phyloP scores from a whole-genome alignment of 345 rosid genomes.

The Cardamine occulta region DNA sequence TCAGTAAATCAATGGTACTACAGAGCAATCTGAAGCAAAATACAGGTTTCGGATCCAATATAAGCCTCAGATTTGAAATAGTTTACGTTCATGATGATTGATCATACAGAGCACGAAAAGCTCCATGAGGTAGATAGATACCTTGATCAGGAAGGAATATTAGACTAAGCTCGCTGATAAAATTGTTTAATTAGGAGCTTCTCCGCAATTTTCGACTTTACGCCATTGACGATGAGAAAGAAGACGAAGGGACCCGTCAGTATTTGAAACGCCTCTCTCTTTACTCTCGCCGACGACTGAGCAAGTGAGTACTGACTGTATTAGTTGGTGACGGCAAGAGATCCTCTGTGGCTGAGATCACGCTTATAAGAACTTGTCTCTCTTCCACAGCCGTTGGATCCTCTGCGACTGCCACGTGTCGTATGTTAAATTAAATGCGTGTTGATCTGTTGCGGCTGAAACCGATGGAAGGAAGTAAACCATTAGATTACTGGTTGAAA shows the following conservation, averaged over 20 bases:
- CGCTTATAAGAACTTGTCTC: background rate
- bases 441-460: conserved; percentile 23
- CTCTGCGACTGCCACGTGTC: conserved; percentile 2
- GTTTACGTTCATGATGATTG: background rate
- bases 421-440: background rate
- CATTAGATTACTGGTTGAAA: conserved; percentile 32
- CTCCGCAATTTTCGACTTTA: conserved; percentile 18
- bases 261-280: conserved; percentile 21
- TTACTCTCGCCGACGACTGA: conserved; percentile 12
- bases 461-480: conserved; percentile 21
- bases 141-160: conserved; percentile 37
- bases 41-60: background rate
- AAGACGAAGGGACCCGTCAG: conserved; percentile 11
- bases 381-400: conserved; percentile 32
- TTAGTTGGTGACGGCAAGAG: background rate
- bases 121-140: conserved; percentile 6
- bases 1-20: background rate
- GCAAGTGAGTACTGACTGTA: background rate
- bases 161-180: background rate
- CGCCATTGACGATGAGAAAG: background rate
- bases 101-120: background rate
- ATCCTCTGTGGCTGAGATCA: conserved; percentile 25
- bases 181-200: background rate
- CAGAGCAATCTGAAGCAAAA: background rate
- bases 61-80: background rate